Base-by-base conservation (phyloP, 495 filamentous ascomycete genomes). In the Arthonia radiata region DNA sequence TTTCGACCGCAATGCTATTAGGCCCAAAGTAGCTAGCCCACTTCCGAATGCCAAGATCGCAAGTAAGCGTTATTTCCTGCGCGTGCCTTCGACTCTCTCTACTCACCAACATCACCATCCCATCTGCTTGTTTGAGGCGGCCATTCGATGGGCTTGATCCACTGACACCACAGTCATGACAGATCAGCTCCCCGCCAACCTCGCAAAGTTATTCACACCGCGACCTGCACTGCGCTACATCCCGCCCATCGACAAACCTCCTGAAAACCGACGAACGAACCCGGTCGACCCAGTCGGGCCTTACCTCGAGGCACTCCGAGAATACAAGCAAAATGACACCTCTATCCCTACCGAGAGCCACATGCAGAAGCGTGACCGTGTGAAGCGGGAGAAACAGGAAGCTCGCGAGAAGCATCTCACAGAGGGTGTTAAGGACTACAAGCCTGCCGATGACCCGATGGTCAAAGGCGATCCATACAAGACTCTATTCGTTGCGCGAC, bases 391-490 rank as follows among this genome's bases (percentile, higher is more conserved):
- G 54, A 77, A 78, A 54, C 64, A 70, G 42, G 60, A 65, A 32
- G 50, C 50, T 17, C 46, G 71, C 23, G 52, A 72, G 37, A 59
- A 63, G 25, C 49, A 73, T 25, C 23, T 75, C 23, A 66, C 52
- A 2, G 74, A 91, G 15, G 73, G 56, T 15, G 53, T 74, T 17
- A 47, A 63, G 32, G 41, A 54, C 27, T 90, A 45, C 32, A 41
- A 48, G 18, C 46, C 49, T 6, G 26, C 10, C 3, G 70, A 76
- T 13, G 76, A 97, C 40, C 60, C 72, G 2, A 78, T 90, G 40
- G 69, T 86, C 25, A 63, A 77, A 37, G 89, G 89, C 15, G 83
- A 94, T 50, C 69, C 83, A 2, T 94, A 79, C 64, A 90, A 72
- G 47, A 94, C 86, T 17, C 61, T 94, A 25, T 92, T 97, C 39